A percentile compares a stretch with the other conserved stretches of the same genome.
phyloP scores from a whole-genome alignment of 148 eudicot species.

The Arctostaphylos glauca region DNA sequence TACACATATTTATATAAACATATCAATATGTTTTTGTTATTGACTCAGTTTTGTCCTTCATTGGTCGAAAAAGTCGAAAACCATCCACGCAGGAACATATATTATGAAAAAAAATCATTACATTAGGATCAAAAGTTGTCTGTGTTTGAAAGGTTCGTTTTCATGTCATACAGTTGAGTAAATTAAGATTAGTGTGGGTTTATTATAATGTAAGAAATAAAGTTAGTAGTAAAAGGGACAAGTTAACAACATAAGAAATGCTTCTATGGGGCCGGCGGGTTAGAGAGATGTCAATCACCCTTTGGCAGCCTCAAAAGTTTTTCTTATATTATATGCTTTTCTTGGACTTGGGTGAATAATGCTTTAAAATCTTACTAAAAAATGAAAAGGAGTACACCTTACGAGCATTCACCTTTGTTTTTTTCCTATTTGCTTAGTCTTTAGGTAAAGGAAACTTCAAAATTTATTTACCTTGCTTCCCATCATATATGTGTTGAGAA shows the following conservation, averaged over 20 bases:
- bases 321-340: neutral
- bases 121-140: slow-evolving; percentile 17
- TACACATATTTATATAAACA: neutral
- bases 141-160: slow-evolving; percentile 30
- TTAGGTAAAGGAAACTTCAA: neutral
- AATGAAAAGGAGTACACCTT: neutral
- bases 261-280: neutral
- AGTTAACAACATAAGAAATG: slow-evolving; percentile 10
- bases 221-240: neutral
- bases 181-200: neutral
- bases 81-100: slow-evolving; percentile 4
- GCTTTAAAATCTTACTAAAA: neutral
- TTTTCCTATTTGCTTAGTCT: neutral
- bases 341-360: neutral
- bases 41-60: slow-evolving; percentile 24
- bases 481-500: slow-evolving; percentile 9
- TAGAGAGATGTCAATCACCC: neutral
- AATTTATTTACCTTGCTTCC: neutral
- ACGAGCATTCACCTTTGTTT: neutral
- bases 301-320: neutral
- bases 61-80: slow-evolving; percentile 39
- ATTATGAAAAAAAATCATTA: slow-evolving; percentile 12
- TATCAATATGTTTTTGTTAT: slow-evolving; percentile 15
- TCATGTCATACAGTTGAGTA: slow-evolving; percentile 24
- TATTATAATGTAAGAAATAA: slow-evolving; percentile 6